phyloP scores from a whole-genome alignment of 805 yeast genomes.

The Ogataea corticis region DNA sequence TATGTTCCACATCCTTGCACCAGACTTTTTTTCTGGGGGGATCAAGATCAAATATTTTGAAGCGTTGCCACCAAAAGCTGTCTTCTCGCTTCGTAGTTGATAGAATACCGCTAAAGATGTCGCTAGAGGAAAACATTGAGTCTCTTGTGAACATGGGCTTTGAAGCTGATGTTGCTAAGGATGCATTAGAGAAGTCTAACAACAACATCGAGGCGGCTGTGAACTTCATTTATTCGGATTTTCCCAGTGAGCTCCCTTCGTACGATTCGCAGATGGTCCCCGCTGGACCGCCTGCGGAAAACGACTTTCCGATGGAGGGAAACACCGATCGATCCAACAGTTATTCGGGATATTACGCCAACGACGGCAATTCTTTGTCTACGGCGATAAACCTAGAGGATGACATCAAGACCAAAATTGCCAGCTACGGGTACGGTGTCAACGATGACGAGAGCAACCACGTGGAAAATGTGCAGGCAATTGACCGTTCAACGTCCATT shows the following conservation, averaged over 20 bases:
- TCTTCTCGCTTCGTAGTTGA: neutral
- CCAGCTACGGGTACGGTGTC: slow-evolving; percentile 21
- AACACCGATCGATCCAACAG: neutral
- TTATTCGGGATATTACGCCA: neutral
- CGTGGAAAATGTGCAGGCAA: slow-evolving; percentile 8
- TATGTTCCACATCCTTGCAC: slow-evolving; percentile 2
- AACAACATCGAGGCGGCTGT: slow-evolving; percentile 38
- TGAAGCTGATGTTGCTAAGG: slow-evolving; percentile 25
- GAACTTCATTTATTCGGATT: slow-evolving; percentile 35
- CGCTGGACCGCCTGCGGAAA: slow-evolving; percentile 5
- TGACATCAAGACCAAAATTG: slow-evolving; percentile 25
- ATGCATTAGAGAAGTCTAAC: slow-evolving; percentile 37
- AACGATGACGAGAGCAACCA: slow-evolving; percentile 1
- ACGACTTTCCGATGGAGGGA: neutral
- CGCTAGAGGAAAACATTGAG: slow-evolving; percentile 24
- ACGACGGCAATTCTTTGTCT: slow-evolving; percentile 16
- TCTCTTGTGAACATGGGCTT: slow-evolving; percentile 31
- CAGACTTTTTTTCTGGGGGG: neutral
- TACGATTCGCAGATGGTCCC: slow-evolving; percentile 15
- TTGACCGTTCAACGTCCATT: slow-evolving; percentile 5
- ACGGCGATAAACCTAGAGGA: slow-evolving; percentile 26
- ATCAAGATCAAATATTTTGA: neutral
- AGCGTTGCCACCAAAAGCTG: neutral
- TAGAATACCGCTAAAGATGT: slow-evolving; percentile 10
- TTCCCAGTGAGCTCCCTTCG: slow-evolving; percentile 15